phyloP scores from a whole-genome alignment of 2,329 filamentous ascomycete genomes.

The Cladosporium sp. region DNA sequence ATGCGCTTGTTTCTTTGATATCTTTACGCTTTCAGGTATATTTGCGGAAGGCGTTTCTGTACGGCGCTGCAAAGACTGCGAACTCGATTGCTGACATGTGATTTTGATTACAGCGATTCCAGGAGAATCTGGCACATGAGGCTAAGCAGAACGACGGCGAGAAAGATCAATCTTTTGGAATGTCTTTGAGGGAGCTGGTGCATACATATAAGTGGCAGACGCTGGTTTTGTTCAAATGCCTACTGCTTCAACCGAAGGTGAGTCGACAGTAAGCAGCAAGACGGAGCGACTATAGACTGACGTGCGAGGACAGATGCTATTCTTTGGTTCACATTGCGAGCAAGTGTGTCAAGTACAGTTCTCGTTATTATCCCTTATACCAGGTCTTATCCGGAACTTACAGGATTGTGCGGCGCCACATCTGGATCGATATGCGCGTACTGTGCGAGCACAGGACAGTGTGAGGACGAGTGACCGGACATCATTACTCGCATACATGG shows the following conservation, averaged over 20 bases:
- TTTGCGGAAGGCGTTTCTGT: too few species aligned
- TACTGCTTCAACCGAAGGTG: constrained; percentile 91
- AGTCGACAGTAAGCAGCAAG: constrained; percentile 54
- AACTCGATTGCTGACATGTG: constrained; percentile 16
- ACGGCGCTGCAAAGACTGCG: too few species aligned
- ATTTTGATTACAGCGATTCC: constrained; percentile 60
- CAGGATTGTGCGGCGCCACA: constrained; percentile 95
- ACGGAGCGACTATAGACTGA: not conserved
- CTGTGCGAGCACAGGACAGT: constrained; percentile 71
- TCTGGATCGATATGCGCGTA: constrained; percentile 76
- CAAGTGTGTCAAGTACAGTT: constrained; percentile 98
- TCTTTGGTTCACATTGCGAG: constrained; percentile 96
- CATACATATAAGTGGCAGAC: constrained; percentile 95
- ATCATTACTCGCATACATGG: constrained; percentile 90
- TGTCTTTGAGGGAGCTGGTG: constrained; percentile 66
- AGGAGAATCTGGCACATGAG: constrained; percentile 70
- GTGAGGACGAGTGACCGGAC: constrained; percentile 86
- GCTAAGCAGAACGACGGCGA: constrained; percentile 64
- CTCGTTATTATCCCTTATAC: constrained; percentile 90
- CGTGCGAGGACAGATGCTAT: constrained; percentile 71
- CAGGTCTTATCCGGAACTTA: constrained; percentile 83
- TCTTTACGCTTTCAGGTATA: not conserved
- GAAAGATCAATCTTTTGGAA: constrained; percentile 80
- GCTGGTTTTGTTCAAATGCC: constrained; percentile 87
- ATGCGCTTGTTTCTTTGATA: not conserved